Percentiles rank a stretch among this genome's conserved stretches.
Evolutionary conservation across 345 rosid species (phyloP).

Genomic region (Pugionium cornutum): DNA sequence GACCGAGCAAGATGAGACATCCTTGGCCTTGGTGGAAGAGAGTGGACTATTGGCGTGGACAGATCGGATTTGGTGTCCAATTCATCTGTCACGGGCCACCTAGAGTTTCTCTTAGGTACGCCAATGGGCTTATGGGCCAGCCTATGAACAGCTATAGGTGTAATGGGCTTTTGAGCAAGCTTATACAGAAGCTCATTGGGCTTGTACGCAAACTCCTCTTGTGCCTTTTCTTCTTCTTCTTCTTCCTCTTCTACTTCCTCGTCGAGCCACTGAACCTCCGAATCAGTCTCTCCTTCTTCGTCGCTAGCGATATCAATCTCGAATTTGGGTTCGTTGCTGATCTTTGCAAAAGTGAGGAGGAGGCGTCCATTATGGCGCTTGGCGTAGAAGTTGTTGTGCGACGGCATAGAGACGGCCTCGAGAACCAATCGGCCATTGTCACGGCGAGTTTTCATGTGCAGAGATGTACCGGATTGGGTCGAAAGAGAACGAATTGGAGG

Average conservation of each 20-base stretch:
- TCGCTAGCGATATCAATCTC: constrained; percentile 26
- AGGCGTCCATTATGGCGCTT: constrained; percentile 89
- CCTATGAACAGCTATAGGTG: constrained; percentile 51
- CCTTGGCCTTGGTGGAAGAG: constrained; percentile 61
- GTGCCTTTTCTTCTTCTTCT: constrained; percentile 27
- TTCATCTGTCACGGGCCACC: constrained; percentile 45
- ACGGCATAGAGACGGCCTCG: constrained; percentile 79
- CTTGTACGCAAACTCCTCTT: constrained; percentile 44
- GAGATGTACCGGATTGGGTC: constrained; percentile 49
- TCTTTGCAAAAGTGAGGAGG: constrained; percentile 60
- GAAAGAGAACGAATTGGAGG: constrained; percentile 78
- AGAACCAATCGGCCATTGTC: constrained; percentile 86
- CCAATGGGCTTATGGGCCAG: constrained; percentile 60
- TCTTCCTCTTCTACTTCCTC: constrained; percentile 37
- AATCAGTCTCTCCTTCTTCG: constrained; percentile 24
- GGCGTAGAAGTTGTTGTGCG: constrained; percentile 67
- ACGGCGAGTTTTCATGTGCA: constrained; percentile 71
- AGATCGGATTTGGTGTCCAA: constrained; percentile 30
- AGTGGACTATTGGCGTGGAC: constrained; percentile 48
- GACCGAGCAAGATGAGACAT: constrained; percentile 45
- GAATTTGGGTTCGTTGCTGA: not conserved
- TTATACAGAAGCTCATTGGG: constrained; percentile 42
- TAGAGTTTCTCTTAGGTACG: constrained; percentile 48
- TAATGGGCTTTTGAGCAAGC: constrained; percentile 57
- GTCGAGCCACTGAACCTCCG: constrained; percentile 27